Base-by-base conservation (phyloP, 176 grass and related monocot genomes). In the Puccinellia tenuiflora region DNA sequence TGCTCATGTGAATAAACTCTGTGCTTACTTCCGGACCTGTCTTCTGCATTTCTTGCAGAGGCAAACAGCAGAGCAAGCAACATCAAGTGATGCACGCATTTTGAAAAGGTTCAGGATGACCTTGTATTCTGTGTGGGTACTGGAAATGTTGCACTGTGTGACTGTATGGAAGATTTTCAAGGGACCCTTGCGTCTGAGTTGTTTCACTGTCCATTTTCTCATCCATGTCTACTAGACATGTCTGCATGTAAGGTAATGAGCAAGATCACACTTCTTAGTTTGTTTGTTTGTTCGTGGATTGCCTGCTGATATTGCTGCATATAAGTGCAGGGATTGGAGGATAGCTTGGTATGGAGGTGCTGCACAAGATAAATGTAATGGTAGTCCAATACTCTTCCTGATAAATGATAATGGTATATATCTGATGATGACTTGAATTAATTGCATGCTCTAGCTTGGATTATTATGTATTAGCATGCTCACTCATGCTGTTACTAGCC, bases 271-370 rank as follows among this genome's bases (percentile, higher is more conserved):
- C 21, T 54, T 81, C 9, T 79, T 80, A 26, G 62, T 73, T 40
- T 83, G 70, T 40, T 40, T 83, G 70, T 40, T 68, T 73, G 72
- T 88, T 66, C 57, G 51, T 9, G 77, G 89, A 48, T 72, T 9
- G 38, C 76, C 71, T 86, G 56, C 71, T 76, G 81, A 82, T 90
- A 55, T 88, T 71, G 79, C 86, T 84, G 87, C 83, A 62, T 88
- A 70, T 37, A 76, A 93, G 28, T 87, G 81, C 45, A 89, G 72
- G 13, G 73, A 63, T 35, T 87, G 81, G 81, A 89, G 73, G 9
- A 88, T 96, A 75, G 68, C 84, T 73, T 84, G 79, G 63, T 17
- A 17, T 48, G 69, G 79, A 77, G 59, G 54, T 45, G 83, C 52
- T 55, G 86, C 62, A 82, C 46, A 77, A 77, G 21, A 51, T 33